These are phyloP conservation scores for Lepiota brunneoincarnata DNA, from an alignment of 768 basidiomycete genomes.

Conservation along the genomic window DNA sequence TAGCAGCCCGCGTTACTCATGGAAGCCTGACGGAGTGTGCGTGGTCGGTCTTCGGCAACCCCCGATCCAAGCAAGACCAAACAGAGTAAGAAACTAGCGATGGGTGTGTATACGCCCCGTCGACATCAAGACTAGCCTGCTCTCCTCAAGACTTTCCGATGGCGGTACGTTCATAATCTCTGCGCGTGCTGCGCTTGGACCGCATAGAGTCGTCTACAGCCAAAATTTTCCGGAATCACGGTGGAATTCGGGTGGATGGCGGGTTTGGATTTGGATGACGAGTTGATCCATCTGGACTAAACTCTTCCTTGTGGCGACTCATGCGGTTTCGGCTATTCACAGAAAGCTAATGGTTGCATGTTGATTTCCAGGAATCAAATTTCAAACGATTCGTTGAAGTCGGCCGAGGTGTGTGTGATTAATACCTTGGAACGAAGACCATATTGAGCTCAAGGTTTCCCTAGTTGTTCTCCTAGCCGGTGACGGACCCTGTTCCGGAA, in stretches of 20 bases:
- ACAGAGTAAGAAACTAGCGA: not conserved
- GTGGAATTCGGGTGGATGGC: slow-evolving; percentile 9
- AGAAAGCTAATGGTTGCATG: not conserved
- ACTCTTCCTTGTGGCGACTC: not conserved
- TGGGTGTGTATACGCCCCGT: not conserved
- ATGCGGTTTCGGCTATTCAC: not conserved
- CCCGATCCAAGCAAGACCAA: slow-evolving; percentile 4
- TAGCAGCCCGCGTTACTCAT: not conserved
- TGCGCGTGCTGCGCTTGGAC: not conserved
- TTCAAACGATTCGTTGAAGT: slow-evolving; percentile 99
- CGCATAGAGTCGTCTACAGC: not conserved
- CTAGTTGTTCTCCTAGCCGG: slow-evolving; percentile 90
- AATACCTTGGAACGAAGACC: not conserved
- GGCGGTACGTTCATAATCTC: slow-evolving; percentile 7
- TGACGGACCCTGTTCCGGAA: slow-evolving; percentile 82
- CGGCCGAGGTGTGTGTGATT: slow-evolving; percentile 71
- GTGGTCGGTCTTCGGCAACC: not conserved
- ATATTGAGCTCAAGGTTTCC: not conserved
- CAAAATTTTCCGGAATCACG: slow-evolving; percentile 1
- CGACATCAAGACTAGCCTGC: slow-evolving; percentile 11
- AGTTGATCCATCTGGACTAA: not conserved
- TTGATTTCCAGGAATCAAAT: slow-evolving; percentile 60
- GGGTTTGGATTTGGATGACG: slow-evolving; percentile 5
- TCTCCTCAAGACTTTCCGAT: slow-evolving; percentile 10
- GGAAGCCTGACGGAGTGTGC: not conserved